Evolutionary conservation across 345 rosid genomes (phyloP), one percentile per base, ranked within the genome.

Genomic region (Iberis pinnata): DNA sequence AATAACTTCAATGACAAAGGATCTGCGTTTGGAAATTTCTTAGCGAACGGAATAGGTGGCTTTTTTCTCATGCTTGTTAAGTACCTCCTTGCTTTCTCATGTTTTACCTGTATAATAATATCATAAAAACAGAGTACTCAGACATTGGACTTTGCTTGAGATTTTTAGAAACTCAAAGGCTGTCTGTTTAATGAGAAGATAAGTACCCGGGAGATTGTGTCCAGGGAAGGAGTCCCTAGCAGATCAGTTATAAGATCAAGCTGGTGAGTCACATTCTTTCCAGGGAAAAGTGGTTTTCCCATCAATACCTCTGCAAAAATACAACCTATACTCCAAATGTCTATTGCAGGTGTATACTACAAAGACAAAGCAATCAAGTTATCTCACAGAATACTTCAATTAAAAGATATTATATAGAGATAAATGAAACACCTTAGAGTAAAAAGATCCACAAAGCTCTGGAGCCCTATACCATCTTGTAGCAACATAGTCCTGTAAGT

Each of bases 401-500:
- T 9, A 25, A 37, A 50, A 56, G 7, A 4, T 25, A 55, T 12
- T 14, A 18, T 11, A n/a, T 24, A 55, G 50, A 53, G 54, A 51
- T n/a, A 22, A 29, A 24, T 47, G 29, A 63, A 40, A 60, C 62
- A 90, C 98, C 90, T 87, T 90, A 1, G 98, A 90, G 75, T 78
- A 90, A 74, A 90, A 90, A 9, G 98, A 90, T 56, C 98, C 98
- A 71, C 98, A 90, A 8, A 90, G 83, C 79, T 90, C 98, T 16
- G 96, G 98, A 61, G 98, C 96, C 76, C 97, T 80, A 61, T 89
- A 89, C 97, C 97, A 86, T 76, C 97, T 75, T 36, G 97, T 89
- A 61, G 98, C 98, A 61, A 90, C 98, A 73, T 89, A 89, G 48
- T 89, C 97, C 96, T 86, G 73, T 35, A 69, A 63, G 51, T 19